A percentile compares a stretch with the other conserved stretches of the same genome.
Conservation (phyloP, 2,329 filamentous ascomycete genomes). For the Alternaria incomplexa region DNA sequence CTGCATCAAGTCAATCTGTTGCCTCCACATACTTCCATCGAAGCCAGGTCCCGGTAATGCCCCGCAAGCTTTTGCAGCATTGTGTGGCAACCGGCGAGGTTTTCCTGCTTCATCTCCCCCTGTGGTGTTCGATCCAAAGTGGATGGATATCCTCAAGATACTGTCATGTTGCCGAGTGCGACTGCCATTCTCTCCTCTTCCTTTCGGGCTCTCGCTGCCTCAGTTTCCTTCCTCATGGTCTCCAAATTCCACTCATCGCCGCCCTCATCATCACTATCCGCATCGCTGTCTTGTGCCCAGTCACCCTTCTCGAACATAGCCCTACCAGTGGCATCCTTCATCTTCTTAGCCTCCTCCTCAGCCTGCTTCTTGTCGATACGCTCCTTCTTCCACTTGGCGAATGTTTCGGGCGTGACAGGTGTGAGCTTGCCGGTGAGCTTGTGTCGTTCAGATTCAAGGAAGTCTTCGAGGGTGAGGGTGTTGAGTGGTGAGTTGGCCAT, state of each 20-base stretch:
- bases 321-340: slow-evolving; percentile 94
- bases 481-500: slow-evolving; percentile 95
- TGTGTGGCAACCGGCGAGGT: slow-evolving; percentile 26
- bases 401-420: slow-evolving; percentile 89
- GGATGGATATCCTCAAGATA: slow-evolving; percentile 20
- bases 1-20: background rate
- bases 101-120: slow-evolving; percentile 6
- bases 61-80: slow-evolving; percentile 45
- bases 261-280: slow-evolving; percentile 61
- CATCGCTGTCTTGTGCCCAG: slow-evolving; percentile 74
- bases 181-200: slow-evolving; percentile 72
- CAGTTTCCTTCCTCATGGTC: slow-evolving; percentile 83
- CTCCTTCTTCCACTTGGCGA: slow-evolving; percentile 97
- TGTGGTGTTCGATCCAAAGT: background rate
- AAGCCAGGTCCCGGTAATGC: slow-evolving; percentile 13
- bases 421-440: slow-evolving; percentile 92
- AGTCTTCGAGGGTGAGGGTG: slow-evolving; percentile 95
- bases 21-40: background rate
- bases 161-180: slow-evolving; percentile 22
- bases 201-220: slow-evolving; percentile 72
- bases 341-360: slow-evolving; percentile 85
- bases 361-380: slow-evolving; percentile 94
- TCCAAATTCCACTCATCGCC: slow-evolving; percentile 76
- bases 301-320: slow-evolving; percentile 96
- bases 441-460: slow-evolving; percentile 93